Evolutionary conservation across 83 land plant genomes (phyloP).

Genomic region (Picea abies): DNA sequence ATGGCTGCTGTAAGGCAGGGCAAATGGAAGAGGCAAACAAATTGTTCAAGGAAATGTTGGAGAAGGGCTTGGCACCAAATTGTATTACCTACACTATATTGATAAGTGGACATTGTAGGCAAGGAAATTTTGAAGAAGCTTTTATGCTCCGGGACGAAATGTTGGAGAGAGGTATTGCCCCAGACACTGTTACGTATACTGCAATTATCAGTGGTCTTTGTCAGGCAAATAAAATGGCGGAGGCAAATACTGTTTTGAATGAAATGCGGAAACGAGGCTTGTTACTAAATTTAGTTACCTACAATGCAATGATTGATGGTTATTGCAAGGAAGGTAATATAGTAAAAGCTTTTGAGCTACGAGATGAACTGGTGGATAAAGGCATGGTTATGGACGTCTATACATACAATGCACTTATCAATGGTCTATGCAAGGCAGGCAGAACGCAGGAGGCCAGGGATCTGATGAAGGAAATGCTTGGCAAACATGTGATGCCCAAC

Average conservation of each 20-base stretch:
- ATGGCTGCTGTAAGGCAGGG: slow-evolving; percentile 53
- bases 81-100: slow-evolving; percentile 59
- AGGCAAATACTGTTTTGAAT: slow-evolving; percentile 48
- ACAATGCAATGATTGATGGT: slow-evolving; percentile 79
- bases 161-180: slow-evolving; percentile 42
- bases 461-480: slow-evolving; percentile 31
- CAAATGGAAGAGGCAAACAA: slow-evolving; percentile 37
- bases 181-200: slow-evolving; percentile 61
- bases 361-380: slow-evolving; percentile 49
- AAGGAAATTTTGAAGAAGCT: slow-evolving; percentile 45
- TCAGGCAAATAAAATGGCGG: slow-evolving; percentile 44
- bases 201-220: slow-evolving; percentile 64
- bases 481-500: slow-evolving; percentile 25
- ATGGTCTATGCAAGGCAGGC: slow-evolving; percentile 56
- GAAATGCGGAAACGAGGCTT: slow-evolving; percentile 56
- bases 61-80: slow-evolving; percentile 50
- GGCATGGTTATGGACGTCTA: slow-evolving; percentile 60
- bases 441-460: slow-evolving; percentile 50
- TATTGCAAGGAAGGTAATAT: slow-evolving; percentile 59
- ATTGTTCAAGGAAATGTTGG: slow-evolving; percentile 44
- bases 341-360: slow-evolving; percentile 42
- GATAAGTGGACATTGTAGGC: slow-evolving; percentile 63
- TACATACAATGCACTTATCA: slow-evolving; percentile 55
- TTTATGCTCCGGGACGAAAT: slow-evolving; percentile 54
- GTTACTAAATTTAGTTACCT: slow-evolving; percentile 64